Conservation (phyloP, 164 flowering plant species). For the Annona squamosa region DNA sequence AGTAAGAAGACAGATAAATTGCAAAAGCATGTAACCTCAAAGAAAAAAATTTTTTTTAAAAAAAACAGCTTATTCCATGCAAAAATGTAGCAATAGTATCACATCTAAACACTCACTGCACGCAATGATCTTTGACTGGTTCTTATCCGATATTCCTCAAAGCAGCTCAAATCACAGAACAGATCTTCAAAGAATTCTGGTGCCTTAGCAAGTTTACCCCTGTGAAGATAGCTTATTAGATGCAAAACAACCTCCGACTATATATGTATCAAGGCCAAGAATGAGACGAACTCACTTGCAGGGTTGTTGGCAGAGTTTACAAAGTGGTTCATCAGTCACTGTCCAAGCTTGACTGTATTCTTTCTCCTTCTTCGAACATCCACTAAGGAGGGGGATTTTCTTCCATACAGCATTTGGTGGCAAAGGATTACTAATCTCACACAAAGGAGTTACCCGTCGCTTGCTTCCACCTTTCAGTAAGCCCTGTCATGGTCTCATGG, state of each 20-base stretch:
- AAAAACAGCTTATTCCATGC: background rate
- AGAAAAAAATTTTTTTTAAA: background rate
- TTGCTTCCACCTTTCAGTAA: slow-evolving; percentile 76
- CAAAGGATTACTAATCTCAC: slow-evolving; percentile 59
- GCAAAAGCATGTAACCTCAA: background rate
- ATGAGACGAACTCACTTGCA: slow-evolving; percentile 53
- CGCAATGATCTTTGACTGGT: slow-evolving; percentile 72
- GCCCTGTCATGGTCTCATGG: slow-evolving; percentile 40
- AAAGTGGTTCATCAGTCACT: slow-evolving; percentile 68
- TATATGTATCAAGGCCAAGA: background rate
- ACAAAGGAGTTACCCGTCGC: slow-evolving; percentile 60
- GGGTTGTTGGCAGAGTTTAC: slow-evolving; percentile 83
- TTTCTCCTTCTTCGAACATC: slow-evolving; percentile 47
- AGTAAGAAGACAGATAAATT: background rate
- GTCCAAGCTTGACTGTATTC: slow-evolving; percentile 72
- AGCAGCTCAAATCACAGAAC: slow-evolving; percentile 70
- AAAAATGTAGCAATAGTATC: background rate
- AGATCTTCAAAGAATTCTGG: slow-evolving; percentile 90
- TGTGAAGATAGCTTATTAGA: slow-evolving; percentile 20
- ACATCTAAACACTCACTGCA: slow-evolving; percentile 36
- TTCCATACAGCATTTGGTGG: slow-evolving; percentile 71
- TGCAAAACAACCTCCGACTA: background rate
- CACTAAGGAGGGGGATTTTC: slow-evolving; percentile 43
- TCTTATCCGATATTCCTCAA: slow-evolving; percentile 70
- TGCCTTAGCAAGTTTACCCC: slow-evolving; percentile 56